phyloP scores from a whole-genome alignment of 495 filamentous ascomycete species.

The Trichoderma gamsii region DNA sequence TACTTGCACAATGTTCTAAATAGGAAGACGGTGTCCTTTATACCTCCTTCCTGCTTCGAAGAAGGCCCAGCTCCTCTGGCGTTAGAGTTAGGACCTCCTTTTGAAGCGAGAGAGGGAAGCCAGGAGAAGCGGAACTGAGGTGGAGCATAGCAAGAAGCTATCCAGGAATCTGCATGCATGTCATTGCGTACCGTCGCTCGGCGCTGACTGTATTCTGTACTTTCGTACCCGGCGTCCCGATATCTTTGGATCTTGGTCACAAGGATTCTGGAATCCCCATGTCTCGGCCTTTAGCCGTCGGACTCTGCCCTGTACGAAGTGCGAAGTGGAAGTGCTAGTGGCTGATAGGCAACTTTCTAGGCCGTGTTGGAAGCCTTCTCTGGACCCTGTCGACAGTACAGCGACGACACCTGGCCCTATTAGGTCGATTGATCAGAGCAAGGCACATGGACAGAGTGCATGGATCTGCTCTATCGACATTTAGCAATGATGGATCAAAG shows the following conservation, averaged over 20 bases:
- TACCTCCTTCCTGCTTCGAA: background rate
- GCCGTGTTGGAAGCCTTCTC: background rate
- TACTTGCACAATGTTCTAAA: background rate
- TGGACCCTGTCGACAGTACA: background rate
- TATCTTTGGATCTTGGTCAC: background rate
- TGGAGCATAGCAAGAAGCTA: background rate
- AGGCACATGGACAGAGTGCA: background rate
- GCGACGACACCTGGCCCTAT: background rate
- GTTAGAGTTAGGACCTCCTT: background rate
- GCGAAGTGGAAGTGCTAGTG: background rate
- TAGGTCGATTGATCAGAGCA: background rate
- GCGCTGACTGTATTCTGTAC: background rate
- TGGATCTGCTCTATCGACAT: background rate
- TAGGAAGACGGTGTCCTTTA: background rate
- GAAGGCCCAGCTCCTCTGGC: background rate
- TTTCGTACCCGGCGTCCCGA: background rate
- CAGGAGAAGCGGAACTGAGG: conserved; percentile 6
- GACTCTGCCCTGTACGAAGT: background rate
- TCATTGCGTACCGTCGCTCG: background rate
- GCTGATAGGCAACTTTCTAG: background rate
- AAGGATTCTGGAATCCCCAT: background rate
- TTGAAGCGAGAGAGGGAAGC: background rate
- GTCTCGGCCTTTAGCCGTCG: background rate
- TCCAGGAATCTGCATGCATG: conserved; percentile 11
- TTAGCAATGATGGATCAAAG: background rate